A percentile compares a stretch with the other conserved stretches of the same genome.
phyloP scores from a whole-genome alignment of 768 basidiomycete species.

The Pisolithus albus region DNA sequence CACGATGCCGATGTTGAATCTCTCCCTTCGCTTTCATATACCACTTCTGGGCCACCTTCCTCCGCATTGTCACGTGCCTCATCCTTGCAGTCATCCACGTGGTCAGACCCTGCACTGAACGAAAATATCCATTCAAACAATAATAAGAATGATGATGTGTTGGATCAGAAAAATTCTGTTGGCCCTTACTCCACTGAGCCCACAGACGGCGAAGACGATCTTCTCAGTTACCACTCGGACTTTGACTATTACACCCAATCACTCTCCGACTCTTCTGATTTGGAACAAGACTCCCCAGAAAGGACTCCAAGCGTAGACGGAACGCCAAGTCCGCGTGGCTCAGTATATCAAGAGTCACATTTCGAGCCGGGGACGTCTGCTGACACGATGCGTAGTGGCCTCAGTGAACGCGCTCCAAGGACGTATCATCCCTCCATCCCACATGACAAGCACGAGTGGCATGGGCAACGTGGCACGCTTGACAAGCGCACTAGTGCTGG shows the following conservation, averaged over 20 bases:
- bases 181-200: constrained; percentile 2
- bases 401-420: constrained; percentile 1
- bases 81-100: constrained; percentile 34
- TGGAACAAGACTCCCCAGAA: constrained; percentile 15
- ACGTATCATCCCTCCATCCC: background rate
- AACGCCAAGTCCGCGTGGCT: constrained; percentile 14
- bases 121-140: constrained; percentile 14
- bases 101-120: constrained; percentile 10
- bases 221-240: constrained; percentile 30
- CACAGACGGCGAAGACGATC: constrained; percentile 14
- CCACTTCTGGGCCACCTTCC: constrained; percentile 27
- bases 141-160: constrained; percentile 4
- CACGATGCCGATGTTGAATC: constrained; percentile 27
- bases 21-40: constrained; percentile 28
- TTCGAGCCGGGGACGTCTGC: constrained; percentile 42
- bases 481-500: constrained; percentile 13
- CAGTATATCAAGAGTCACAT: constrained; percentile 19
- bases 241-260: constrained; percentile 32
- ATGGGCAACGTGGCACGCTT: constrained; percentile 9
- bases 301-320: background rate
- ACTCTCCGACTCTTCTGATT: constrained; percentile 26
- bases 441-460: constrained; percentile 16
- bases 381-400: constrained; percentile 23
- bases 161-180: constrained; percentile 1
- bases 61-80: constrained; percentile 38